Percentiles rank a stretch among this genome's conserved stretches.
These are phyloP conservation scores for Boletellus deceptivus DNA, from an alignment of 1,284 basidiomycete genomes.

Conservation along the genomic window DNA sequence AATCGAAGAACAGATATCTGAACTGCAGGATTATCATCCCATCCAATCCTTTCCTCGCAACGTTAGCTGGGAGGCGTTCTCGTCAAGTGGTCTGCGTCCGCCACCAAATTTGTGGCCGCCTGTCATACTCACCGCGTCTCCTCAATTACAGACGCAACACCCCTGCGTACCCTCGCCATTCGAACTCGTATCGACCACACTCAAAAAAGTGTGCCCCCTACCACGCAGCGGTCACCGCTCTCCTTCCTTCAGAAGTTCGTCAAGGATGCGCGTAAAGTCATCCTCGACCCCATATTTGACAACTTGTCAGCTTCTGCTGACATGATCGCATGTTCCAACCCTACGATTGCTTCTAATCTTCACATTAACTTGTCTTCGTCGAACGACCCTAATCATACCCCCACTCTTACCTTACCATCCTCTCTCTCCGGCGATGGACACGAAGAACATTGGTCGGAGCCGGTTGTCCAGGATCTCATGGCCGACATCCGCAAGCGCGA, in stretches of 20 bases:
- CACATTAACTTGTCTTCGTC: conserved; percentile 21
- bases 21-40: conserved; percentile 42
- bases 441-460: conserved; percentile 34
- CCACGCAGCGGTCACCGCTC: conserved; percentile 43
- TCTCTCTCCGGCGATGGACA: conserved; percentile 43
- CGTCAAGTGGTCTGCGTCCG: conserved; percentile 28
- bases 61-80: conserved; percentile 34
- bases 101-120: background rate
- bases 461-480: conserved; percentile 18
- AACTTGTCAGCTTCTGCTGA: conserved; percentile 30
- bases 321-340: conserved; percentile 18
- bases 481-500: conserved; percentile 37
- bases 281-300: conserved; percentile 61
- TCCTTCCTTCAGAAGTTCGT: conserved; percentile 65
- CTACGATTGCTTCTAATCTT: conserved; percentile 32
- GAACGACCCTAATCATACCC: conserved; percentile 21
- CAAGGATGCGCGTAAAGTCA: conserved; percentile 46
- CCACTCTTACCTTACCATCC: conserved; percentile 21
- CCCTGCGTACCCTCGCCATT: conserved; percentile 46
- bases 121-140: conserved; percentile 7
- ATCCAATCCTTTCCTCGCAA: conserved; percentile 23
- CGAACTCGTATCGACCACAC: conserved; percentile 36
- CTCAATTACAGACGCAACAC: conserved; percentile 36
- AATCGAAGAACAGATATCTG: conserved; percentile 16
- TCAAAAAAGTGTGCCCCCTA: conserved; percentile 37